phyloP scores from a whole-genome alignment of 352 stramenopile species.

The Phytophthora pseudosyringae region DNA sequence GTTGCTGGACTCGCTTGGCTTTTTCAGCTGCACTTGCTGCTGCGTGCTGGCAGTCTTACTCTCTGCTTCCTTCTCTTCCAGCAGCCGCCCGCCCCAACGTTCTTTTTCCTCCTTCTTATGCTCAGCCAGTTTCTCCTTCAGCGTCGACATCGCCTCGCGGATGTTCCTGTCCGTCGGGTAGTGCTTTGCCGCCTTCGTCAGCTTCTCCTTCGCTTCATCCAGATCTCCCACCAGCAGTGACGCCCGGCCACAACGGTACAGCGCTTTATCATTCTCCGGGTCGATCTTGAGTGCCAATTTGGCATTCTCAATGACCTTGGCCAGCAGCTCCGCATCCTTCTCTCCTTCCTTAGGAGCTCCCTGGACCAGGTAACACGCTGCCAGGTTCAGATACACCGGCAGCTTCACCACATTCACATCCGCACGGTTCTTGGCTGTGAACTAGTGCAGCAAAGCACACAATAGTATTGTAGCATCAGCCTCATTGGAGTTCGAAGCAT shows the following conservation, averaged over 20 bases:
- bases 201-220: slow-evolving; percentile 60
- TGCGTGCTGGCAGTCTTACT: background rate
- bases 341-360: slow-evolving; percentile 41
- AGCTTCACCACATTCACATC: slow-evolving; percentile 77
- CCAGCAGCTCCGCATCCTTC: slow-evolving; percentile 36
- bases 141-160: slow-evolving; percentile 56
- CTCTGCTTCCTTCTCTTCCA: slow-evolving; percentile 37
- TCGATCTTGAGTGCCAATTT: slow-evolving; percentile 77
- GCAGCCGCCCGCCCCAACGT: slow-evolving; percentile 68
- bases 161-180: slow-evolving; percentile 79
- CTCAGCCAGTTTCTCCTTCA: slow-evolving; percentile 57
- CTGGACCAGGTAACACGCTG: slow-evolving; percentile 72
- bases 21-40: slow-evolving; percentile 15
- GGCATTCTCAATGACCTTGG: slow-evolving; percentile 72
- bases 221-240: slow-evolving; percentile 65
- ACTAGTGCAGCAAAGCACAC: slow-evolving; percentile 37
- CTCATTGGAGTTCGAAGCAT: background rate
- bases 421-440: slow-evolving; percentile 73
- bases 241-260: slow-evolving; percentile 79
- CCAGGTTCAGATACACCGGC: slow-evolving; percentile 83
- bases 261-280: slow-evolving; percentile 80
- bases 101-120: slow-evolving; percentile 74
- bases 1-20: slow-evolving; percentile 24
- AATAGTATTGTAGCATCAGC: background rate
- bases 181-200: slow-evolving; percentile 65